Conservation (phyloP, 495 filamentous ascomycete species). For the Xylona heveae region DNA sequence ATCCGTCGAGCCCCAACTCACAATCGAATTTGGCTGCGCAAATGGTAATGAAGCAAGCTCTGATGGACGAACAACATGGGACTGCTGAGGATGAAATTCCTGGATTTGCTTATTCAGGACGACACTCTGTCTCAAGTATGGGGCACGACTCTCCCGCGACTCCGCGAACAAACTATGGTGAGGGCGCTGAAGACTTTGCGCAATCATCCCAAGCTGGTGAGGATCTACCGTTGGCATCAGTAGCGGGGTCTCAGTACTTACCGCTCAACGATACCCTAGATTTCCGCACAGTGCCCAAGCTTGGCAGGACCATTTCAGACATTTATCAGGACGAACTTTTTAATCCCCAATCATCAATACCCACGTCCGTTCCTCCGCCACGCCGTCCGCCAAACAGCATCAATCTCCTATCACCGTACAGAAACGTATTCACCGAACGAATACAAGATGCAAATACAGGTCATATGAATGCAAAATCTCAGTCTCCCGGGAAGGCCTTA, state of each 20-base stretch:
- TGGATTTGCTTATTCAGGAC: conserved; percentile 23
- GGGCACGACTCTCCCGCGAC: conserved; percentile 34
- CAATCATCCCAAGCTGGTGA: too few relatives aligned
- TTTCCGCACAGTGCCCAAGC: conserved; percentile 38
- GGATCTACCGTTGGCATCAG: too few relatives aligned
- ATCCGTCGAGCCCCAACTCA: conserved; percentile 16
- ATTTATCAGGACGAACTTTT: conserved; percentile 71
- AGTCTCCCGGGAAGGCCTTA: conserved; percentile 26
- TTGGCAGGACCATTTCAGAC: conserved; percentile 72
- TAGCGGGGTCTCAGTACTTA: too few relatives aligned
- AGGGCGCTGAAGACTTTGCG: conserved; percentile 30
- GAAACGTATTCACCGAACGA: conserved; percentile 47
- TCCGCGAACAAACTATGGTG: conserved; percentile 29
- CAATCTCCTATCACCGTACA: conserved; percentile 27
- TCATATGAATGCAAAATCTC: conserved; percentile 39
- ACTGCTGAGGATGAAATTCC: conserved; percentile 17
- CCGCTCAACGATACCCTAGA: conserved; percentile 15
- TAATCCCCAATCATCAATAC: conserved; percentile 35
- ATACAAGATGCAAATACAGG: conserved; percentile 59
- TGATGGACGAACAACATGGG: conserved; percentile 28
- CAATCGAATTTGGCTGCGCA: conserved; percentile 21
- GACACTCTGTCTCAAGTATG: conserved; percentile 32
- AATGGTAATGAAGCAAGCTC: conserved; percentile 29
- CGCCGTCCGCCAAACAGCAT: conserved; percentile 22
- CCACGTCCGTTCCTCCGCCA: conserved; percentile 24